Conservation (phyloP, 2,329 filamentous ascomycete species). For the Fusarium keratoplasticum region DNA sequence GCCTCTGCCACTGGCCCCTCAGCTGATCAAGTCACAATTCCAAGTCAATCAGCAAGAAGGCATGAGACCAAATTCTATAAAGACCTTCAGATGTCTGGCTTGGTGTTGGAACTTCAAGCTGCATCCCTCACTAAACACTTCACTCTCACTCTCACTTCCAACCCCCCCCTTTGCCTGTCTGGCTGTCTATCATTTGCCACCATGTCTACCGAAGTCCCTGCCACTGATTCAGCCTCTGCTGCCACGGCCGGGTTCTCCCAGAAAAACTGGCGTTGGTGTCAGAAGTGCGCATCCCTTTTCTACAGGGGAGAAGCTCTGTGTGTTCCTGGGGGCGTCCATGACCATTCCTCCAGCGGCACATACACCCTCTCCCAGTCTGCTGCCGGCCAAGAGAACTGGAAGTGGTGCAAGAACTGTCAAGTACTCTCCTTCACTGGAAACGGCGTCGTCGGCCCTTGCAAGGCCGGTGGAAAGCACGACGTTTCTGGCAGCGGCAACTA, state of each 20-base stretch:
- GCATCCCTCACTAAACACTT: neutral
- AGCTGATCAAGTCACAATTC: neutral
- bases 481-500: neutral
- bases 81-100: neutral
- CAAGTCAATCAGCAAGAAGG: neutral
- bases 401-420: neutral
- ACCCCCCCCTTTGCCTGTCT: neutral
- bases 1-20: neutral
- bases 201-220: neutral
- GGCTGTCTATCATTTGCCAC: neutral
- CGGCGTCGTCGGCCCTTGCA: neutral
- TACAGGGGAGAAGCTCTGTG: neutral
- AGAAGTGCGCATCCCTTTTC: neutral
- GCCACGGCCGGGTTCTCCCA: neutral
- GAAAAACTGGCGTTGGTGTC: slow-evolving; percentile 1
- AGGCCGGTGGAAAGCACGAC: neutral
- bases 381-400: neutral
- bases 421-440: neutral
- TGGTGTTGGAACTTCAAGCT: neutral
- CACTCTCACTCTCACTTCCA: neutral
- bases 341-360: neutral
- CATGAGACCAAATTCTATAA: neutral
- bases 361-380: neutral
- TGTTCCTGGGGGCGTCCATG: neutral
- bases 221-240: neutral